Evolutionary conservation across 2,329 filamentous ascomycete genomes (phyloP), one percentile per base, ranked within the genome.

Genomic region (Pyricularia grisea): DNA sequence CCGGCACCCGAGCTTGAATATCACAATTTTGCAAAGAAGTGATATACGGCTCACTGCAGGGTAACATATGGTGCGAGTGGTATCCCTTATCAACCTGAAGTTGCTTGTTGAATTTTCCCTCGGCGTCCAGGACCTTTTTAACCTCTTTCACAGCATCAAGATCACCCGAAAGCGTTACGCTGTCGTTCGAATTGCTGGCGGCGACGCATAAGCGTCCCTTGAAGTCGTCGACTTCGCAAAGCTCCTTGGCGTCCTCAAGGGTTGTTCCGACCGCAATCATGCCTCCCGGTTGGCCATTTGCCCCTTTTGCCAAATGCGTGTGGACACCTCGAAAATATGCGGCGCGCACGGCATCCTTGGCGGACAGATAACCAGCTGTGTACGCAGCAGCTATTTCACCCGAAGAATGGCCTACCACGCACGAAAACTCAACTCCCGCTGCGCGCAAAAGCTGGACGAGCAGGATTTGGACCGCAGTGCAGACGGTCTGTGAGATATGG

Each of bases 111-210:
- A 76, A 73, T 1, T 68, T 25, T 31, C 67, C 66, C 4, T 27
- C 58, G 11, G 30, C 67, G 7, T 67, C 42, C 6, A 72, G 66
- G 11, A 67, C 75, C 20, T 75, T 74, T 1, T 64, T 55, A 6
- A 67, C 66, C 55, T 67, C 66, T 3, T 67, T 33, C 14, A 72
- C 55, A 0, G 69, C 71, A 5, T 75, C 72, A 0, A 70, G 70
- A 30, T 77, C 75, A 0, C 82, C 82, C 2, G 82, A 83, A 4
- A 84, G 71, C 0, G 82, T 84, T 25, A 79, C 75, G 12, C 79
- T 83, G 9, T 6, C 11, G 11, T 25, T 3, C 33, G 42, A 33
- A 17, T 69, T 69, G 42, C 10, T 10, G 2, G 58, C 30, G 4
- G 67, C 67, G 14, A 42, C 42, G 27, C 12, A 20, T 9, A 42